Percentiles rank a stretch among this genome's conserved stretches.
phyloP scores from a whole-genome alignment of 23 red algal genomes.

The Chondrus crispus region DNA sequence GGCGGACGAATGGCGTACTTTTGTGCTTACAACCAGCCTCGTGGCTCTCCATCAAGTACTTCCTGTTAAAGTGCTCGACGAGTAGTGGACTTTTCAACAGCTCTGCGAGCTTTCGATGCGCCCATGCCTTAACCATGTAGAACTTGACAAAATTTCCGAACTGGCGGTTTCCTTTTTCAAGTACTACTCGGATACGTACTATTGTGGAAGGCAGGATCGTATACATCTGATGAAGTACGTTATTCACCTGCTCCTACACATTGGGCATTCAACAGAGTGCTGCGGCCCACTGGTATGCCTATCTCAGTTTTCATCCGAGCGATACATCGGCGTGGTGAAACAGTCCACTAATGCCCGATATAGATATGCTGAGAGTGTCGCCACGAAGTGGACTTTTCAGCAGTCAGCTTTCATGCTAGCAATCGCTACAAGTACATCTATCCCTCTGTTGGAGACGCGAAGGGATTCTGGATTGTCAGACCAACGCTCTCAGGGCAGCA shows the following conservation, averaged over 20 bases:
- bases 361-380: neutral
- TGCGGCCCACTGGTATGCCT: neutral
- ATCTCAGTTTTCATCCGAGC: neutral
- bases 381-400: neutral
- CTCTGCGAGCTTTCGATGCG: neutral
- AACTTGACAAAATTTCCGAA: neutral
- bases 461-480: neutral
- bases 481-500: neutral
- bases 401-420: neutral
- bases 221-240: neutral
- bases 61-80: neutral
- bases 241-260: neutral
- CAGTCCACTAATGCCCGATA: neutral
- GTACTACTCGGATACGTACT: neutral
- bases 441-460: neutral
- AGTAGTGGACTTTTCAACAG: neutral
- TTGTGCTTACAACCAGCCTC: neutral
- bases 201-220: neutral
- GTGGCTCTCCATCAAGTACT: neutral
- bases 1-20: neutral
- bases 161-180: neutral
- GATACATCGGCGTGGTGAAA: neutral
- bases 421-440: neutral
- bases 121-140: neutral
- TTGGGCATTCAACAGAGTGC: neutral